Evolutionary conservation across 2,329 filamentous ascomycete species (phyloP).

Genomic region (Incumbomyces lentus): DNA sequence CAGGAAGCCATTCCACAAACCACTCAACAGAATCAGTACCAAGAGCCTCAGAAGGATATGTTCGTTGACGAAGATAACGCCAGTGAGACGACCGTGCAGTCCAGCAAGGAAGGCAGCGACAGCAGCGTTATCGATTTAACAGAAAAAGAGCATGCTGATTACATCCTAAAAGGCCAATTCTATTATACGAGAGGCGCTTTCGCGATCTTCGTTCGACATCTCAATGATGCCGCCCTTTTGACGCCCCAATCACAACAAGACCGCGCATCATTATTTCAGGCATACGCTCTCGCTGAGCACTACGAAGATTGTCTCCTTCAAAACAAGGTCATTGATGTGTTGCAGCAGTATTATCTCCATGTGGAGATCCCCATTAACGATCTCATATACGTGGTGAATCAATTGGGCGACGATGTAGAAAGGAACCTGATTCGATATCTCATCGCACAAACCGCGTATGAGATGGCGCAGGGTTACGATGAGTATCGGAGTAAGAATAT

Average conservation of each 20-base stretch:
- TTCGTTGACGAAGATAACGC: neutral
- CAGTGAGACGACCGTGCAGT: neutral
- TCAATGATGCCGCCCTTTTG: slow-evolving; percentile 13
- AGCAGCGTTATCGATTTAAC: neutral
- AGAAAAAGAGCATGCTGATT: slow-evolving; percentile 4
- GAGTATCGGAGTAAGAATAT: neutral
- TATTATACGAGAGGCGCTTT: slow-evolving; percentile 12
- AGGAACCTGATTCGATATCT: slow-evolving; percentile 13
- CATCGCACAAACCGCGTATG: slow-evolving; percentile 17
- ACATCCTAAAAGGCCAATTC: slow-evolving; percentile 8
- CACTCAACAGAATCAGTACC: neutral
- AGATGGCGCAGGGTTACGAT: slow-evolving; percentile 9
- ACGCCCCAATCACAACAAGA: neutral
- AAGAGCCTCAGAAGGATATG: neutral
- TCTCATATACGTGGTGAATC: slow-evolving; percentile 14
- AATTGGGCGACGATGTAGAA: slow-evolving; percentile 9
- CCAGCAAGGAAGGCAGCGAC: neutral
- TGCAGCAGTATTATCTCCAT: slow-evolving; percentile 12
- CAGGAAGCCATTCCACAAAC: neutral
- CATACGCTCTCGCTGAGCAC: slow-evolving; percentile 15
- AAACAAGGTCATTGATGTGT: slow-evolving; percentile 16
- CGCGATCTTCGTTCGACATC: slow-evolving; percentile 14
- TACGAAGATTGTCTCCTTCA: slow-evolving; percentile 16
- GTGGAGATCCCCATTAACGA: slow-evolving; percentile 14
- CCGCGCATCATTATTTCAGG: slow-evolving; percentile 8